Evolutionary conservation across 768 basidiomycete genomes (phyloP).

Genomic region (Rubroboletus satanas): DNA sequence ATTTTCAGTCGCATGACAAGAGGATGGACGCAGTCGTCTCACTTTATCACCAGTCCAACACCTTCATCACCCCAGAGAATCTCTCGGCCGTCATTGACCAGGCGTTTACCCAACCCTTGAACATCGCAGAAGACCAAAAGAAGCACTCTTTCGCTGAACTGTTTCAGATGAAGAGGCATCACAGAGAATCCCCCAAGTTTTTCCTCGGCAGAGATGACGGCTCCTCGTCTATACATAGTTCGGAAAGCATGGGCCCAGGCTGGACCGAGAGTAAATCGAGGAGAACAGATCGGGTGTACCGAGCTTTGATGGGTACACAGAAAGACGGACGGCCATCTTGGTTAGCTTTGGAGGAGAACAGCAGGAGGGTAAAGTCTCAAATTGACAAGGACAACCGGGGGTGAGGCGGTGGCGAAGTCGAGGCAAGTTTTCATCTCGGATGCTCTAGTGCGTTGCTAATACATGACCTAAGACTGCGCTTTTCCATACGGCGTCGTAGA

Average conservation of each 20-base stretch:
- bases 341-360: slow-evolving; percentile 31
- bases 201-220: slow-evolving; percentile 28
- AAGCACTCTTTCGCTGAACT: slow-evolving; percentile 17
- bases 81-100: slow-evolving; percentile 61
- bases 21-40: slow-evolving; percentile 70
- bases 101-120: slow-evolving; percentile 43
- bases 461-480: background rate
- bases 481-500: background rate
- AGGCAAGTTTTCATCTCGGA: slow-evolving; percentile 3
- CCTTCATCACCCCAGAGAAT: slow-evolving; percentile 69
- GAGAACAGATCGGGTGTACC: slow-evolving; percentile 25
- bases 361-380: slow-evolving; percentile 16
- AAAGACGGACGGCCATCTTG: slow-evolving; percentile 32
- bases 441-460: slow-evolving; percentile 1
- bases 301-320: slow-evolving; percentile 27
- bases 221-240: background rate
- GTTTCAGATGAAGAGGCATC: slow-evolving; percentile 6
- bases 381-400: slow-evolving; percentile 10
- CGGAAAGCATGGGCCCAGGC: slow-evolving; percentile 29
- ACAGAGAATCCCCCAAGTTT: slow-evolving; percentile 20
- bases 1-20: slow-evolving; percentile 18
- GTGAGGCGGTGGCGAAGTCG: background rate
- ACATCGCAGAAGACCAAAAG: slow-evolving; percentile 17
- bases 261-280: slow-evolving; percentile 26
- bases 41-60: slow-evolving; percentile 72